Conservation (phyloP, 2,329 filamentous ascomycete species). For the Leptographium galeiforme region DNA sequence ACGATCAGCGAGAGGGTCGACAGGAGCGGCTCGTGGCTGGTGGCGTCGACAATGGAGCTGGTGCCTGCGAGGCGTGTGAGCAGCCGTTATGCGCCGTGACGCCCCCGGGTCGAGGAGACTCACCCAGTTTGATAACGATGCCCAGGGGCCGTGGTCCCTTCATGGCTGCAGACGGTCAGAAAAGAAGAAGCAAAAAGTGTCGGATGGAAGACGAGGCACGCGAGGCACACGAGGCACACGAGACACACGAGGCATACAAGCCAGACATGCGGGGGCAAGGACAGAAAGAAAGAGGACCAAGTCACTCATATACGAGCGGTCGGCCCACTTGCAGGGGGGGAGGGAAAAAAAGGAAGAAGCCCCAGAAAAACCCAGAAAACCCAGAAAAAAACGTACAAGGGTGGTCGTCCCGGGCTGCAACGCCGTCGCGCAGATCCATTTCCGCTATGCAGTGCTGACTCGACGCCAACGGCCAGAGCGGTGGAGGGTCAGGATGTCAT, state of each 20-base stretch:
- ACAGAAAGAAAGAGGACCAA: background rate
- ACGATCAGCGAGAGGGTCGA: constrained; percentile 87
- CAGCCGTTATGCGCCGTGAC: too few relatives aligned
- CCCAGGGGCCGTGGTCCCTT: constrained; percentile 54
- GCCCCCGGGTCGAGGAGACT: constrained; percentile 14
- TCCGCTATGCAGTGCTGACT: background rate
- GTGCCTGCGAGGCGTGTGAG: constrained; percentile 50
- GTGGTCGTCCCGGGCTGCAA: background rate
- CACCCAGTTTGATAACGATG: constrained; percentile 81
- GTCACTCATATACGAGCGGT: background rate
- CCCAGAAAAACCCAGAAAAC: background rate
- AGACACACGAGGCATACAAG: background rate
- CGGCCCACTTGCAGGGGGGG: background rate
- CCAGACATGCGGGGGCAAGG: too few relatives aligned
- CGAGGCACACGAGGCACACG: too few relatives aligned
- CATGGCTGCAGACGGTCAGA: constrained; percentile 35
- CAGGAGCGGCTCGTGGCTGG: constrained; percentile 82
- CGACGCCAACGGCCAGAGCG: background rate
- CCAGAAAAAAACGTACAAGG: constrained; percentile 1
- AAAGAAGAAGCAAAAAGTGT: background rate
- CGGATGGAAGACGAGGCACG: background rate
- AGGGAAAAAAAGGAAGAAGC: background rate
- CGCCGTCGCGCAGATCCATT: constrained; percentile 2
- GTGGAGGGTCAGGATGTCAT: background rate
- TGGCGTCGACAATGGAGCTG: constrained; percentile 96